Percentiles rank a stretch among this genome's conserved stretches.
Conservation (phyloP, 2,329 filamentous ascomycete genomes). For the Neonectria ditissima region DNA sequence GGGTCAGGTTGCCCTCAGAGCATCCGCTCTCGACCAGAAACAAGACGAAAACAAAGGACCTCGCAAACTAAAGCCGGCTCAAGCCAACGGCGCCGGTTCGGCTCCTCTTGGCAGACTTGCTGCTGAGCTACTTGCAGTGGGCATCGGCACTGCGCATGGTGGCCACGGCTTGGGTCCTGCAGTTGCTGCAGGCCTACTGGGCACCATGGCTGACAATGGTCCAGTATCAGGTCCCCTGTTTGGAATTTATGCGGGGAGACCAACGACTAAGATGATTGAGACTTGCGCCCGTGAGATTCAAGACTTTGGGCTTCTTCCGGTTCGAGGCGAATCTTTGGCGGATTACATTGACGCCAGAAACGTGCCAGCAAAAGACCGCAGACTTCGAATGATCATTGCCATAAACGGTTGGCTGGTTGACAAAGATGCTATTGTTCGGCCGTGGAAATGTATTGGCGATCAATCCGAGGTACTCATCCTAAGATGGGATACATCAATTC, state of each 20-base stretch:
- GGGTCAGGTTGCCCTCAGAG: slow-evolving; percentile 75
- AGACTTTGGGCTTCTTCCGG: slow-evolving; percentile 87
- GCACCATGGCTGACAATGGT: slow-evolving; percentile 81
- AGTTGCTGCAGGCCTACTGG: slow-evolving; percentile 82
- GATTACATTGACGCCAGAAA: slow-evolving; percentile 63
- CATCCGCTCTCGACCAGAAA: slow-evolving; percentile 47
- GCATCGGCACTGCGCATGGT: slow-evolving; percentile 82
- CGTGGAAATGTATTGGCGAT: slow-evolving; percentile 81
- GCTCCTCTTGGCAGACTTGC: slow-evolving; percentile 74
- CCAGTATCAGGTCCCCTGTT: slow-evolving; percentile 87
- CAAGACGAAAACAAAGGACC: slow-evolving; percentile 72
- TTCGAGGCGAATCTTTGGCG: slow-evolving; percentile 62
- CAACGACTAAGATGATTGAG: slow-evolving; percentile 89
- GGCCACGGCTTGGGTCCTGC: slow-evolving; percentile 80
- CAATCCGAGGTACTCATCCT: slow-evolving; percentile 85
- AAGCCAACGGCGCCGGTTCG: slow-evolving; percentile 42
- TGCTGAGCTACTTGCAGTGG: slow-evolving; percentile 80
- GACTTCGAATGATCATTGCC: slow-evolving; percentile 84
- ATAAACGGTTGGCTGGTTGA: slow-evolving; percentile 85
- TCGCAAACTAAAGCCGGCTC: slow-evolving; percentile 78
- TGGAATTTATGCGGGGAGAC: slow-evolving; percentile 87
- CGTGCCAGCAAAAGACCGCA: slow-evolving; percentile 68
- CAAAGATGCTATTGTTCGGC: slow-evolving; percentile 74
- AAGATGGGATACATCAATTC: slow-evolving; percentile 82
- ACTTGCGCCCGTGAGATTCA: slow-evolving; percentile 87